Evolutionary conservation across 768 basidiomycete species (phyloP), one percentile per base, ranked within the genome.

Genomic region (Kockovaella imperatae): DNA sequence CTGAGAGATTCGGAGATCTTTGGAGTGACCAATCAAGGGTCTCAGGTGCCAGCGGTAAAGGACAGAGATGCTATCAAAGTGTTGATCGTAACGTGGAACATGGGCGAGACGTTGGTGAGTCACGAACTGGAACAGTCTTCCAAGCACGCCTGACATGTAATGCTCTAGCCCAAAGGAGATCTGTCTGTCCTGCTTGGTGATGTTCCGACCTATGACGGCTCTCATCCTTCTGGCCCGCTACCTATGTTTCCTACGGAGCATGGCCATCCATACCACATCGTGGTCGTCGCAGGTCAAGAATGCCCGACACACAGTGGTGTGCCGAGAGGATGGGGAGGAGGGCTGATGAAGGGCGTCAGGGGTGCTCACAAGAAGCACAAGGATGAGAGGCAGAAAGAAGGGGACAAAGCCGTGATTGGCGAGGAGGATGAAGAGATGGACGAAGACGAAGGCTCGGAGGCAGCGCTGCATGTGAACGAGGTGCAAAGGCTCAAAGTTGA

Each of bases 221-320:
- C 54, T 2, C 30, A 28, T 11, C 32, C 50, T 15, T 21, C 40
- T 1, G 35, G 23, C 21, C 50, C 47, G n/a, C 35, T 62, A n/a
- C 58, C 67, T n/a, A 34, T 41, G 29, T 50, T 68, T 4, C 52
- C 54, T 28, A 43, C 58, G 2, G 62, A 57, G 23, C 54, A 67
- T 34, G 47, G 30, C 3, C 69, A 71, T 50, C 69, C 69, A 4
- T 71, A 71, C 46, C 69, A 71, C 42, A 49, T 71, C 43, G 57
- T 71, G 23, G 64, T 71, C 5, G 58, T 71, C 3, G 69, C 69
- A 13, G 63, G 61, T 7, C 69, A 71, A 49, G 69, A 71, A 60
- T 65, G 64, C 39, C 69, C 67, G 15, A 69, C 67, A 2, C 57
- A 58, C 29, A 62, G 59, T 31, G 67, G 67, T 17, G 69, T 63